Evolutionary conservation across 805 yeast genomes (phyloP), one percentile per base, ranked within the genome.

Genomic region (Candida corydali): DNA sequence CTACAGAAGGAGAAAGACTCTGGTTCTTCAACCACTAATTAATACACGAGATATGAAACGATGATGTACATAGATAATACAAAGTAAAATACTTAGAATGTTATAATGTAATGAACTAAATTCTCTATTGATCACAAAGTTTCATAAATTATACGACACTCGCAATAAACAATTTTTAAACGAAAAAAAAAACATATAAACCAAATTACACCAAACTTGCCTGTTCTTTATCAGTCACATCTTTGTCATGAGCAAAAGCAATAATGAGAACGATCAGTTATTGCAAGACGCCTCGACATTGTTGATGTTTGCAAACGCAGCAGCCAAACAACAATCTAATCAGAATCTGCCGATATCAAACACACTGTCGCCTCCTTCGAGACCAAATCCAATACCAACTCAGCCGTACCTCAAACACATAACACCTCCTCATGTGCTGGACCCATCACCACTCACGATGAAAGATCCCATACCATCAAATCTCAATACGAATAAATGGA

Each of bases 201-300:
- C n/a, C n/a, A n/a, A n/a, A n/a, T n/a, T n/a, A n/a, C n/a, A n/a
- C n/a, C n/a, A n/a, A n/a, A n/a, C n/a, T n/a, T n/a, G n/a, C n/a
- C n/a, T n/a, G n/a, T n/a, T n/a, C n/a, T n/a, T n/a, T n/a, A n/a
- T n/a, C n/a, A n/a, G n/a, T n/a, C n/a, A n/a, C n/a, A n/a, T n/a
- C n/a, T n/a, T n/a, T n/a, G n/a, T n/a, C n/a, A 24, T 26, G 28
- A 26, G 9, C 17, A 43, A 29, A 35, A 31, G 34, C 15, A 38
- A 34, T 34, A 45, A 48, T 32, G 63, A 57, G 39, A 35, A 34
- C 30, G 45, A 46, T 29, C 69, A 63, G 50, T 64, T 66, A 23
- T 56, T 77, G 8, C 79, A 76, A 44, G 82, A 78, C 58, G 82
- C 84, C 1, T 75, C 81, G 12, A 75, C 82, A 16, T 57, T 78